Evolutionary conservation across 2,329 filamentous ascomycete species (phyloP), one percentile per base, ranked within the genome.

Genomic region (Fusarium chaquense): DNA sequence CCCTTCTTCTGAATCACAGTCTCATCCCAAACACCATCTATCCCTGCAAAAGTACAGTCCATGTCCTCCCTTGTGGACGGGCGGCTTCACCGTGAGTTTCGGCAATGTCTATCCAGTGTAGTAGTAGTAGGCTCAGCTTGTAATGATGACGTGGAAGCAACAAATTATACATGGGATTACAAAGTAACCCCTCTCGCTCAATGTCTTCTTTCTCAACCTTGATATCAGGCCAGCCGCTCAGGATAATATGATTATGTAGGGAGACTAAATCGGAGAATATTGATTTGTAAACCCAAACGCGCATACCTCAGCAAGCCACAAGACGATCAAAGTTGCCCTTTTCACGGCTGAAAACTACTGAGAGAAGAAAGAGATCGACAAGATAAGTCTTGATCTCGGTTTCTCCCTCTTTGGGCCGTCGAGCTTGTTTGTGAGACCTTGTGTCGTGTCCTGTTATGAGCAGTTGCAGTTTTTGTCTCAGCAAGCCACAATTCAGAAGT

Each of bases 221-320:
- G 33, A 9, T 7, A 20, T 26, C n/a, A 24, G 30, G 35, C 18
- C 32, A 49, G 30, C 33, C 16, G 52, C n/a, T 30, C 36, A 28
- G 24, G 41, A 47, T 20, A 49, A 35, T 28, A 12, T 33, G 9
- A 16, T 49, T 20, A 45, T 44, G 61, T 49, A 60, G 43, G 36
- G 54, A 24, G 49, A 47, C 20, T 40, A 36, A 33, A 40, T 55
- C 36, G 62, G 55, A 44, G 32, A 61, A 40, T 61, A 50, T 54
- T 55, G 62, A 54, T 54, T 65, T 40, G 62, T 38, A 28, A 45
- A 45, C 13, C 16, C 18, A 7, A 41, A 24, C 35, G 38, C 16
- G 54, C 36, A 63, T 32, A 15, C 32, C 54, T 70, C 65, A 69
- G 66, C 55, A 65, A 69, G 66, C 66, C 66, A 69, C 65, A 41